A percentile compares a stretch with the other conserved stretches of the same genome.
These are phyloP conservation scores for Eucalyptus curtisii DNA, from an alignment of 345 rosid genomes.

Conservation along the genomic window DNA sequence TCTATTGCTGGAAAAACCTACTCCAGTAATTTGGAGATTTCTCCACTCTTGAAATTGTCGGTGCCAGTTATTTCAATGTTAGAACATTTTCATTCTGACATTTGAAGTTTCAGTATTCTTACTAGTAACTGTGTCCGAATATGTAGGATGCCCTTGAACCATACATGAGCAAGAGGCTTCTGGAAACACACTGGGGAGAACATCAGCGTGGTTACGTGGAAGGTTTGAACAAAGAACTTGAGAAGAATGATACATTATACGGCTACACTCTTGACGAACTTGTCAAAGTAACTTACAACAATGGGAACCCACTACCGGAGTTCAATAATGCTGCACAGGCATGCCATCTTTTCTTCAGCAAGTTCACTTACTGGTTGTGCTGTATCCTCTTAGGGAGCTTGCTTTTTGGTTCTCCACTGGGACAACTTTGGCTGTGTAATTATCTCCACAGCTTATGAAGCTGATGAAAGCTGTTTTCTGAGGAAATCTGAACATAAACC, in stretches of 20 bases:
- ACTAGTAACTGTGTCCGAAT: neutral
- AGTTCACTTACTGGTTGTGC: neutral
- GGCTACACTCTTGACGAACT: slow-evolving; percentile 88
- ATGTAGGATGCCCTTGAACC: slow-evolving; percentile 87
- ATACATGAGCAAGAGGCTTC: slow-evolving; percentile 55
- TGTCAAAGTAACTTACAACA: slow-evolving; percentile 66
- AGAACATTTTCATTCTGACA: neutral
- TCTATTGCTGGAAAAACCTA: neutral
- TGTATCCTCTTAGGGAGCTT: neutral
- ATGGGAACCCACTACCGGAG: slow-evolving; percentile 71
- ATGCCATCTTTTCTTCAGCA: neutral
- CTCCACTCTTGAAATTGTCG: neutral
- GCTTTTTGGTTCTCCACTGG: neutral
- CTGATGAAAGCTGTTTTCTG: neutral
- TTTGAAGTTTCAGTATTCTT: neutral
- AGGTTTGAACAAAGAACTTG: slow-evolving; percentile 54
- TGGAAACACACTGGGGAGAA: slow-evolving; percentile 79
- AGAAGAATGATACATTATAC: slow-evolving; percentile 46
- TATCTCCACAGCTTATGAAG: neutral
- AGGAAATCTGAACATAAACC: neutral
- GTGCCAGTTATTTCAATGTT: neutral
- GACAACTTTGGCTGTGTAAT: neutral
- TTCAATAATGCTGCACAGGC: slow-evolving; percentile 92
- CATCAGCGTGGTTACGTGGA: slow-evolving; percentile 64
- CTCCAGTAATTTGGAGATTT: neutral